phyloP scores from a whole-genome alignment of 1,284 basidiomycete species.

The Mrakiaceae sp. region DNA sequence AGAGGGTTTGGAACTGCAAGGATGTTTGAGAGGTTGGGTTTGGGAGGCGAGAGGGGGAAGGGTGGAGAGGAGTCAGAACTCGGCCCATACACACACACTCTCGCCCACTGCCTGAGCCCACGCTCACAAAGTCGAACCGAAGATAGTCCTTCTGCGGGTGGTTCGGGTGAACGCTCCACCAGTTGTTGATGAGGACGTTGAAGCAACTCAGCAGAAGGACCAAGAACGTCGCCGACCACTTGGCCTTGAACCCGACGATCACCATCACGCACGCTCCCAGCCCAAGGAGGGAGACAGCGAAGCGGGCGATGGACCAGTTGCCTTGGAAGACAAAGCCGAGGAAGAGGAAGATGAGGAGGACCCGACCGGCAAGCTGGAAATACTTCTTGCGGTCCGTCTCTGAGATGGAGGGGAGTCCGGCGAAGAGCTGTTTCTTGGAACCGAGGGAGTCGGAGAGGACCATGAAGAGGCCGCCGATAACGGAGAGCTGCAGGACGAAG shows the following conservation, averaged over 20 bases:
- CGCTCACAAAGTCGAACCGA: conserved; percentile 47
- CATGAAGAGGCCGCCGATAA: conserved; percentile 91
- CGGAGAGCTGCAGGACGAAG: conserved; percentile 43
- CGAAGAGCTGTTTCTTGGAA: conserved; percentile 75
- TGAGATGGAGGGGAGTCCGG: conserved; percentile 77
- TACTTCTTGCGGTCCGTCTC: conserved; percentile 99
- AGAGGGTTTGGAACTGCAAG: conserved; percentile 40
- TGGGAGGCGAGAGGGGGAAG: not conserved
- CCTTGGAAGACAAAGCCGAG: conserved; percentile 95
- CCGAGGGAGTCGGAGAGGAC: conserved; percentile 88
- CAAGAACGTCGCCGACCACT: conserved; percentile 96
- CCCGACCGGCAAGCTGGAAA: conserved; percentile 92
- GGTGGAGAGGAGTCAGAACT: not conserved
- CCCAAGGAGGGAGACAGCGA: conserved; percentile 76
- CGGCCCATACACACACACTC: not conserved
- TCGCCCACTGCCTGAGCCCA: not conserved
- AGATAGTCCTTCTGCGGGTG: conserved; percentile 97
- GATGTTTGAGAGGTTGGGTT: too few relatives aligned
- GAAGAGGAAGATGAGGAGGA: conserved; percentile 98
- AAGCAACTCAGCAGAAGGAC: conserved; percentile 83
- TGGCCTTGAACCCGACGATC: conserved; percentile 97
- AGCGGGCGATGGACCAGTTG: conserved; percentile 71
- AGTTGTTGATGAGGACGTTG: conserved; percentile 98
- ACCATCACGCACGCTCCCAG: conserved; percentile 94
- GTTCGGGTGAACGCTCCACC: conserved; percentile 86